Conservation (phyloP, 345 rosid genomes). For the Brassica juncea region DNA sequence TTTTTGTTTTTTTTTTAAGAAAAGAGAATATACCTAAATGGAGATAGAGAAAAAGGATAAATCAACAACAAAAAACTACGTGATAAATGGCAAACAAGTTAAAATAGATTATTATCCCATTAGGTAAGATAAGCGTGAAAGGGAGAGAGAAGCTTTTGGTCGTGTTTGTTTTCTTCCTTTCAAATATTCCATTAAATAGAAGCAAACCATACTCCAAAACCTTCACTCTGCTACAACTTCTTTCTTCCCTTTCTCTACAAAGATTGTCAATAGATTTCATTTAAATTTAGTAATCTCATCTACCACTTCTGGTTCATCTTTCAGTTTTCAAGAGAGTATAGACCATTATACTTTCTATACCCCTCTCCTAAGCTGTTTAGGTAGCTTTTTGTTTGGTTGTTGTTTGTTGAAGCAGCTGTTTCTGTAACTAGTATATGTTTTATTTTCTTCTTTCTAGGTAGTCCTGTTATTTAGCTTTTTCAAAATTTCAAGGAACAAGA, state of each 20-base stretch:
- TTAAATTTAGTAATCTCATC: neutral
- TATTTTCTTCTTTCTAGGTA: neutral
- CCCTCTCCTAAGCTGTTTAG: too few relatives aligned
- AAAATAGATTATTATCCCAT: neutral
- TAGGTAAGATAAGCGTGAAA: neutral
- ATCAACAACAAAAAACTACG: too few relatives aligned
- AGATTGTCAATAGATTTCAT: neutral
- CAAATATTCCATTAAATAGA: conserved; percentile 23
- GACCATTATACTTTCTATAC: too few relatives aligned
- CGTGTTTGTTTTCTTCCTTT: neutral
- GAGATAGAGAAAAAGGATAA: too few relatives aligned
- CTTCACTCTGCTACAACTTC: conserved; percentile 8
- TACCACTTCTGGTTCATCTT: neutral
- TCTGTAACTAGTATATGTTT: neutral
- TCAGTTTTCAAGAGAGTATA: neutral
- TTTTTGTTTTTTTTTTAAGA: too few relatives aligned
- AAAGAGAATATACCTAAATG: too few relatives aligned
- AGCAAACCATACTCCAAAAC: conserved; percentile 14
- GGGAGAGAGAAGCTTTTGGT: conserved; percentile 23
- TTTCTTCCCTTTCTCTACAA: neutral
- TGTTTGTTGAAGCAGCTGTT: neutral
- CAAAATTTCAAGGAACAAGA: neutral
- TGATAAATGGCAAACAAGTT: neutral
- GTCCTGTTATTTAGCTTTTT: neutral
- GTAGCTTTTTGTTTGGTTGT: neutral